A percentile compares a stretch with the other conserved stretches of the same genome.
Evolutionary conservation across 495 filamentous ascomycete species (phyloP).

Genomic region (Cetradonia linearis): DNA sequence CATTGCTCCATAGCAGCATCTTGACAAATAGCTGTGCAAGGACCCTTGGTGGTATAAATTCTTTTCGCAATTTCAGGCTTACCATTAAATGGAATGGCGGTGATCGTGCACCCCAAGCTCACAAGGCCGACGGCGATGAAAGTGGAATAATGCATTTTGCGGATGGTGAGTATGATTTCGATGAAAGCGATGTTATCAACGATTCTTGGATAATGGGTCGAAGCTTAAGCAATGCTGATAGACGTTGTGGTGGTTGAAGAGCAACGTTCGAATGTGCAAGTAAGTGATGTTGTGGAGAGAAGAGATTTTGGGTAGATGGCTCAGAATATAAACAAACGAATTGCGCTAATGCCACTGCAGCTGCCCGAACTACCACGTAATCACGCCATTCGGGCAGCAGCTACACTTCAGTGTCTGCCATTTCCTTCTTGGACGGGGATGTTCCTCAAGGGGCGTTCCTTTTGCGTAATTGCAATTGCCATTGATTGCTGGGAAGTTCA

Average conservation of each 20-base stretch:
- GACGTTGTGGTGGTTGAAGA: slow-evolving; percentile 10
- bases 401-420: neutral
- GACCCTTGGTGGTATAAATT: neutral
- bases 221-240: slow-evolving; percentile 15
- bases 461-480: too few species aligned
- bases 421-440: neutral
- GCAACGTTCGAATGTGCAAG: slow-evolving; percentile 11
- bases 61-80: slow-evolving; percentile 7
- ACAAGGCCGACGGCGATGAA: slow-evolving; percentile 7
- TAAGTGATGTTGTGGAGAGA: slow-evolving; percentile 11
- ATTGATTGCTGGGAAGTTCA: neutral
- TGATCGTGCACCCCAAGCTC: slow-evolving; percentile 10
- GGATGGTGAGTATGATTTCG: slow-evolving; percentile 4
- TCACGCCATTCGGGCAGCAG: neutral
- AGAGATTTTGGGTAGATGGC: neutral
- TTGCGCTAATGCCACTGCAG: slow-evolving; percentile 1
- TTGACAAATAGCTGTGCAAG: slow-evolving; percentile 2
- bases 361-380: slow-evolving; percentile 4
- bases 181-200: slow-evolving; percentile 11
- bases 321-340: slow-evolving; percentile 5
- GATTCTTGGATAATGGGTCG: slow-evolving; percentile 1
- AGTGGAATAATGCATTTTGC: slow-evolving; percentile 9
- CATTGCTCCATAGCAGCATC: neutral
- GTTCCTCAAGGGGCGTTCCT: too few species aligned
- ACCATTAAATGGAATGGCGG: neutral